phyloP scores from a whole-genome alignment of 768 basidiomycete species.

The Gloeostereum incarnatum region DNA sequence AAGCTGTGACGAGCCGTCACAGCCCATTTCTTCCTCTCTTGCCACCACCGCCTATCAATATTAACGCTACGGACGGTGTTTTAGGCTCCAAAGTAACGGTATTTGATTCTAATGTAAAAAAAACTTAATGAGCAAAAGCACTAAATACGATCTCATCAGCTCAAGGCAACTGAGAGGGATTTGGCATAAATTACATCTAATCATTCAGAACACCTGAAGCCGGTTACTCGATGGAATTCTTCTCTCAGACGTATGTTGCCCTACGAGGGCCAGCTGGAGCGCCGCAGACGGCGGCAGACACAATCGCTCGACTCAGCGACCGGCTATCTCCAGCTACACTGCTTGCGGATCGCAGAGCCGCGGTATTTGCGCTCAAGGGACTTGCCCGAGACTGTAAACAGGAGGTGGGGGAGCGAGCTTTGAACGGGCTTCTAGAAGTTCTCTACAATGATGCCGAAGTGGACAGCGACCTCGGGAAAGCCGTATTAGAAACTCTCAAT shows the following conservation, averaged over 20 bases:
- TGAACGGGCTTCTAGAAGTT: conserved; percentile 72
- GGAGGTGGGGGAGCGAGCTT: conserved; percentile 74
- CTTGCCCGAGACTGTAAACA: conserved; percentile 85
- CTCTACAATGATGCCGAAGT: conserved; percentile 83
- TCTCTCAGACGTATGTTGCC: conserved; percentile 79
- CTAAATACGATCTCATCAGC: no score
- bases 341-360: conserved; percentile 86
- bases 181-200: no score
- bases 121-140: no score
- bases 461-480: conserved; percentile 89
- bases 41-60: no score
- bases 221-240: conserved; percentile 74
- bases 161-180: no score
- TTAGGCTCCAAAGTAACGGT: no score
- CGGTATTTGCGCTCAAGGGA: conserved; percentile 90
- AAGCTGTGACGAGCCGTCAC: no score
- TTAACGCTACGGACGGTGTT: no score
- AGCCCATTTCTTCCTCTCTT: no score
- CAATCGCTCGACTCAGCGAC: conserved; percentile 82
- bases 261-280: conserved; percentile 77
- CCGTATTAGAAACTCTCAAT: conserved; percentile 82
- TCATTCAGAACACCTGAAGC: no score
- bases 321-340: conserved; percentile 84
- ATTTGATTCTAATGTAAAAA: no score
- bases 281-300: conserved; percentile 77